These are phyloP conservation scores for Monilinia aucupariae DNA, from an alignment of 2,329 filamentous ascomycete genomes.

Conservation along the genomic window DNA sequence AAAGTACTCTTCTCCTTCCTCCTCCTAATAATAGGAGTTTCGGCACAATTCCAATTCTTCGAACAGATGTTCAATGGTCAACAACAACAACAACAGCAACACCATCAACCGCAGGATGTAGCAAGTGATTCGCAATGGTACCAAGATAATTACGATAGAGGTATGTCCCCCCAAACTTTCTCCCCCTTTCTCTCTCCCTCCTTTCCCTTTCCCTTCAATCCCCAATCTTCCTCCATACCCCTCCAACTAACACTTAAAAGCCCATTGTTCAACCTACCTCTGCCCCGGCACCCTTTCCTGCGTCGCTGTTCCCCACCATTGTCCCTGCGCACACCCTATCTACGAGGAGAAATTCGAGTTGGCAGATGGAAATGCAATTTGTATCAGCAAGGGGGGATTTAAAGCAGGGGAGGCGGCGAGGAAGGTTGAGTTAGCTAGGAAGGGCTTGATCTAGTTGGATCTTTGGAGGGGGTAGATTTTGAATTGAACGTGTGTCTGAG, in stretches of 20 bases:
- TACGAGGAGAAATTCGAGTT: constrained; percentile 74
- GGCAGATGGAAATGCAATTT: constrained; percentile 66
- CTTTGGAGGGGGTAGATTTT: neutral
- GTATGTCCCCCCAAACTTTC: constrained; percentile 40
- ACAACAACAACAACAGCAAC: constrained; percentile 47
- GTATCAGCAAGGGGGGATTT: constrained; percentile 70
- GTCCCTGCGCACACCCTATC: constrained; percentile 77
- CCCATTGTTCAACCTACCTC: constrained; percentile 87
- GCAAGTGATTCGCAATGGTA: constrained; percentile 81
- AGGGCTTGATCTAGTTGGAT: constrained; percentile 59
- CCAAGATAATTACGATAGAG: constrained; percentile 60
- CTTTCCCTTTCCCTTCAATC: neutral
- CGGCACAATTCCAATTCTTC: constrained; percentile 93
- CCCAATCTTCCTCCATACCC: neutral
- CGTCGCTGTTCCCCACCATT: constrained; percentile 95
- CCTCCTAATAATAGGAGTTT: constrained; percentile 52
- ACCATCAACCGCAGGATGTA: constrained; percentile 63
- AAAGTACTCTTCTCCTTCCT: constrained; percentile 42
- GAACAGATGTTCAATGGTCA: constrained; percentile 87
- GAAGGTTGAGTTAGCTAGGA: constrained; percentile 75
- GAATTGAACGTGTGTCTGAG: too few species aligned
- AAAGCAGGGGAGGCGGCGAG: constrained; percentile 63
- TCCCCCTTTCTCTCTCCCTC: neutral
- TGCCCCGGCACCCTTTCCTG: constrained; percentile 93
- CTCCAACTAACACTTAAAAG: constrained; percentile 39